phyloP scores from a whole-genome alignment of 495 filamentous ascomycete genomes.

The Lophium mytilinum region DNA sequence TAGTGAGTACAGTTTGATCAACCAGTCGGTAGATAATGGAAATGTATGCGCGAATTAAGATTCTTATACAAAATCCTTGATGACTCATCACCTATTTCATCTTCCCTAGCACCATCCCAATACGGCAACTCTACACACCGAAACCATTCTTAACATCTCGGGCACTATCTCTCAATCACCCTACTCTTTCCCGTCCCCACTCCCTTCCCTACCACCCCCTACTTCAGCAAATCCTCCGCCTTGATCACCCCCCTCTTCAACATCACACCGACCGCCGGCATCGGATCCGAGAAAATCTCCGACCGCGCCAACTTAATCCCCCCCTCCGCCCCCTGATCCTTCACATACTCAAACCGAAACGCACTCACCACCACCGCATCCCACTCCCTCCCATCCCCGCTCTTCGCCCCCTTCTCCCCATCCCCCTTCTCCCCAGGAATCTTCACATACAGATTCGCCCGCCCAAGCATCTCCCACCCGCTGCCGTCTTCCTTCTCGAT shows the following conservation, averaged over 20 bases:
- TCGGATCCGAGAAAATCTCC: slow-evolving; percentile 7
- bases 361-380: slow-evolving; percentile 1
- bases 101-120: no score
- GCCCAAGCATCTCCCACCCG: slow-evolving; percentile 8
- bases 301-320: slow-evolving; percentile 2
- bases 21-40: no score
- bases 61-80: no score
- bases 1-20: no score
- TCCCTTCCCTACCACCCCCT: not conserved
- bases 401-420: slow-evolving; percentile 3
- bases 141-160: no score
- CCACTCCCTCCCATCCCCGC: slow-evolving; percentile 3
- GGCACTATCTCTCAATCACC: no score
- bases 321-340: slow-evolving; percentile 1
- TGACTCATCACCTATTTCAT: no score
- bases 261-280: not conserved
- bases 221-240: slow-evolving; percentile 1
- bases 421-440: not conserved
- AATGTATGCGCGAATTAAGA: no score
- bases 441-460: slow-evolving; percentile 4
- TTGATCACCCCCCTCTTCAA: slow-evolving; percentile 7
- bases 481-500: not conserved
- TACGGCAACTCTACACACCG: no score
- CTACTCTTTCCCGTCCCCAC: no score
- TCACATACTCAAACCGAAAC: slow-evolving; percentile 14